phyloP scores from a whole-genome alignment of 2,329 filamentous ascomycete species.

The Truncatella angustata region DNA sequence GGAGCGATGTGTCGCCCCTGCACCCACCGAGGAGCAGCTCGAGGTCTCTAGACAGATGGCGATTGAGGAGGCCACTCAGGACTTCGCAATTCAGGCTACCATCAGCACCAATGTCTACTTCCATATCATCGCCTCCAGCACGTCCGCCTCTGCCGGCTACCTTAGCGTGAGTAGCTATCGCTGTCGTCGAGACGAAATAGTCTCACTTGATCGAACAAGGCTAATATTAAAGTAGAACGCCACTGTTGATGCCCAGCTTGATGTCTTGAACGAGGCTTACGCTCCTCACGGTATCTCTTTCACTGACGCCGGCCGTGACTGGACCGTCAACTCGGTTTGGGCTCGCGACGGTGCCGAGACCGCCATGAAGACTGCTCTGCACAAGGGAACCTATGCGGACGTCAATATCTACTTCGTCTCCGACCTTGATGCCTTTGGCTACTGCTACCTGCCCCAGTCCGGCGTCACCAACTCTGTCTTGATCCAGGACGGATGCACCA shows the following conservation, averaged over 20 bases:
- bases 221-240: slow-evolving; percentile 23
- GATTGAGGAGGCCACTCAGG: slow-evolving; percentile 17
- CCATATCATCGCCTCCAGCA: slow-evolving; percentile 34
- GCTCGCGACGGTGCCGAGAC: slow-evolving; percentile 37
- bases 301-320: slow-evolving; percentile 39
- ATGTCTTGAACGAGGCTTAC: slow-evolving; percentile 44
- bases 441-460: slow-evolving; percentile 45
- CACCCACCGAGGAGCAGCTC: slow-evolving; percentile 24
- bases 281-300: slow-evolving; percentile 42
- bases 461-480: slow-evolving; percentile 32
- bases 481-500: slow-evolving; percentile 39
- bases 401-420: slow-evolving; percentile 48
- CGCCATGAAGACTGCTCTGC: slow-evolving; percentile 44
- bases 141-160: slow-evolving; percentile 30
- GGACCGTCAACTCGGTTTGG: slow-evolving; percentile 47
- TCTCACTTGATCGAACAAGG: not conserved
- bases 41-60: slow-evolving; percentile 23
- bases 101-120: slow-evolving; percentile 38
- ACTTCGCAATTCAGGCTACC: slow-evolving; percentile 18
- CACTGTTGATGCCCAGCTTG: slow-evolving; percentile 38
- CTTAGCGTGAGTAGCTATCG: slow-evolving; percentile 30
- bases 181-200: too few relatives aligned
- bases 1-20: slow-evolving; percentile 23
- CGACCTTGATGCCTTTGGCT: slow-evolving; percentile 36
- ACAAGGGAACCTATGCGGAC: slow-evolving; percentile 41